Evolutionary conservation across 2,329 filamentous ascomycete species (phyloP).

Genomic region (Alternaria solani): DNA sequence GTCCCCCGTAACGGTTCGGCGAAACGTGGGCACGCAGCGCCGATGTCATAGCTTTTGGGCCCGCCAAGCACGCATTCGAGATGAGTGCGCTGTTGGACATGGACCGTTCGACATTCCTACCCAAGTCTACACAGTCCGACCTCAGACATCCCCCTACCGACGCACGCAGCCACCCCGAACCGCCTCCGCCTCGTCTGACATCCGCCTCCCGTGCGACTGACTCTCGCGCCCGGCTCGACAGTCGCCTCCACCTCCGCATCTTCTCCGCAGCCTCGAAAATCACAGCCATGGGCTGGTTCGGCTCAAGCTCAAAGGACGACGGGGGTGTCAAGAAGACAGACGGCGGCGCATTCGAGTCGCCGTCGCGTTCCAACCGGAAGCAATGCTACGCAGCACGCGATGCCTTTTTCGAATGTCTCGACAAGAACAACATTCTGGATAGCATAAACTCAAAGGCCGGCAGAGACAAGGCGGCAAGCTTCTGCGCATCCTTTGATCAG

Average conservation of each 20-base stretch:
- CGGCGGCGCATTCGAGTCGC: constrained; percentile 72
- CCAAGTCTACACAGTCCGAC: not conserved
- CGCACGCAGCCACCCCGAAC: not conserved
- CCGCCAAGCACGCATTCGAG: constrained; percentile 31
- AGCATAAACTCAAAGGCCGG: constrained; percentile 66
- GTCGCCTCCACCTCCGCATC: constrained; percentile 10
- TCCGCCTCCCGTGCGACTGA: not conserved
- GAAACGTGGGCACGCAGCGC: constrained; percentile 23
- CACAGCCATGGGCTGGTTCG: constrained; percentile 62
- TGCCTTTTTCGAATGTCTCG: constrained; percentile 85
- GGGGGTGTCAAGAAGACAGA: constrained; percentile 53
- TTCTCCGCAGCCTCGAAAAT: constrained; percentile 18
- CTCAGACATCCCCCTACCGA: not conserved
- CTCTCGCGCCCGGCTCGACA: constrained; percentile 13
- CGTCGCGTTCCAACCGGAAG: constrained; percentile 81
- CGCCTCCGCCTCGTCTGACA: too few relatives aligned
- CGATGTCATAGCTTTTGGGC: constrained; percentile 28
- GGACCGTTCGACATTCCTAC: not conserved
- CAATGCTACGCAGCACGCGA: constrained; percentile 92
- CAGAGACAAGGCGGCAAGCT: constrained; percentile 56
- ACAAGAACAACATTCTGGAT: constrained; percentile 82
- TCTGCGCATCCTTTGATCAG: constrained; percentile 67
- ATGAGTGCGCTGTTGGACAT: constrained; percentile 11
- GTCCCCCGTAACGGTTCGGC: constrained; percentile 19
- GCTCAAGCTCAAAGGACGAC: constrained; percentile 51